These are phyloP conservation scores for Podosphaera xanthii DNA, from an alignment of 2,329 filamentous ascomycete genomes.

Conservation along the genomic window DNA sequence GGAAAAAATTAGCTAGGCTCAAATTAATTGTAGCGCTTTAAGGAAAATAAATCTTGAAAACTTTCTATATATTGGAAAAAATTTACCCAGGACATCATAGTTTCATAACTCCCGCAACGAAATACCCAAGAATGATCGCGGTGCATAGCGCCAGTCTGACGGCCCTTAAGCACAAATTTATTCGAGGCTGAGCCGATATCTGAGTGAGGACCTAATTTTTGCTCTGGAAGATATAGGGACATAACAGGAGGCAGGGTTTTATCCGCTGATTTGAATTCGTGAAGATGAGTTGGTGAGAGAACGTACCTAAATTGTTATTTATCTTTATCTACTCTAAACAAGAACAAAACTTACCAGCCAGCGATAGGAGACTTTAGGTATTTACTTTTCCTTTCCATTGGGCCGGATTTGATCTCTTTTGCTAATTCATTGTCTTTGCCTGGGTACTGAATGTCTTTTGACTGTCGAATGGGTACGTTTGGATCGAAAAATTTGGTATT, in stretches of 20 bases:
- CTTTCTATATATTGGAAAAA: not conserved
- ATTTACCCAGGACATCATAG: constrained; percentile 66
- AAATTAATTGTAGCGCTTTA: too few species aligned
- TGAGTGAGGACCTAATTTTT: constrained; percentile 86
- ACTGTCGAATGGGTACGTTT: constrained; percentile 48
- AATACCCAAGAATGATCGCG: constrained; percentile 55
- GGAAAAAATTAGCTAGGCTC: not conserved
- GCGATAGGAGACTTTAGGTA: constrained; percentile 56
- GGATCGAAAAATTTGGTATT: constrained; percentile 80
- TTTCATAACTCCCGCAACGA: constrained; percentile 56
- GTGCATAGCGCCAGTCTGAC: constrained; percentile 82
- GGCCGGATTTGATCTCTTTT: constrained; percentile 67
- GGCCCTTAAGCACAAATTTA: constrained; percentile 94
- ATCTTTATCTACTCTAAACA: not conserved
- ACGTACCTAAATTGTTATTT: constrained; percentile 49
- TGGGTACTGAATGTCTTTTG: constrained; percentile 74
- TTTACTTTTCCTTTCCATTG: constrained; percentile 94
- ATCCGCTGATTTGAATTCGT: constrained; percentile 98
- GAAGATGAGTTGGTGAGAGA: constrained; percentile 82
- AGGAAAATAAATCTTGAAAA: not conserved
- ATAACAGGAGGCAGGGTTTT: constrained; percentile 80
- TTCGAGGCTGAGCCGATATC: constrained; percentile 63
- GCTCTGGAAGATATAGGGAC: constrained; percentile 85
- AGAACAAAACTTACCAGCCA: constrained; percentile 46
- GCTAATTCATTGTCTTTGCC: constrained; percentile 63